These are phyloP conservation scores for Colletotrichum sp. DNA, from an alignment of 2,329 filamentous ascomycete species.

Conservation along the genomic window DNA sequence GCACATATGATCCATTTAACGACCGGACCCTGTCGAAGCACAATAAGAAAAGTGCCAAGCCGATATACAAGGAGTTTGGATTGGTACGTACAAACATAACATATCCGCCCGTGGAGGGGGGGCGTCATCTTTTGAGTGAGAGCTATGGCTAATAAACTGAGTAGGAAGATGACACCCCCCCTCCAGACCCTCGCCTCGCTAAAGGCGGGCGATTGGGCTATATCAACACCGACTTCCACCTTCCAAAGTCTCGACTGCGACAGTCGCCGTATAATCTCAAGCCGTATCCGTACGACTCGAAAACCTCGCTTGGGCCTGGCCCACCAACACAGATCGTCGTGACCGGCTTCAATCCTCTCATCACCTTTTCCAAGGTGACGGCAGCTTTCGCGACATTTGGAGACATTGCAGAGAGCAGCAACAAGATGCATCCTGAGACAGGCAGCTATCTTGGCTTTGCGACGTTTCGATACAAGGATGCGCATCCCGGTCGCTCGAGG, in stretches of 20 bases:
- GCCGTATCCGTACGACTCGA: slow-evolving; percentile 81
- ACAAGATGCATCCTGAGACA: slow-evolving; percentile 93
- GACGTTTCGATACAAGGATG: slow-evolving; percentile 86
- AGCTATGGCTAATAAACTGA: slow-evolving; percentile 64
- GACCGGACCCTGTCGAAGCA: slow-evolving; percentile 53
- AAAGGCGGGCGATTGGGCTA: slow-evolving; percentile 69
- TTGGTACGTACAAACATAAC: slow-evolving; percentile 64
- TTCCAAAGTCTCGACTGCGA: slow-evolving; percentile 73
- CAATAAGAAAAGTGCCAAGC: slow-evolving; percentile 63
- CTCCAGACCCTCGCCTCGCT: slow-evolving; percentile 82
- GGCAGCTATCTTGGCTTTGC: slow-evolving; percentile 94
- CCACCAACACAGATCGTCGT: slow-evolving; percentile 92
- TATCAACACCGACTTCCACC: slow-evolving; percentile 73
- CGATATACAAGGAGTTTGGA: slow-evolving; percentile 68
- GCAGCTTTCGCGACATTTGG: slow-evolving; percentile 82
- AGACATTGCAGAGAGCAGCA: slow-evolving; percentile 88
- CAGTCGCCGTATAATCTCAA: slow-evolving; percentile 80
- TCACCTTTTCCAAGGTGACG: slow-evolving; percentile 77
- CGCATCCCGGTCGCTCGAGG: slow-evolving; percentile 58
- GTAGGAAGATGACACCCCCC: slow-evolving; percentile 80
- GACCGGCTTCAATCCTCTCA: slow-evolving; percentile 93
- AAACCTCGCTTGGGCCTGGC: slow-evolving; percentile 85
- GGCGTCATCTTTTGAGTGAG: slow-evolving; percentile 64
- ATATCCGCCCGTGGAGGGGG: slow-evolving; percentile 51
- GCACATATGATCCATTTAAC: slow-evolving; percentile 66